Conservation (phyloP, 768 basidiomycete genomes). For the Thelephora ganbajun region DNA sequence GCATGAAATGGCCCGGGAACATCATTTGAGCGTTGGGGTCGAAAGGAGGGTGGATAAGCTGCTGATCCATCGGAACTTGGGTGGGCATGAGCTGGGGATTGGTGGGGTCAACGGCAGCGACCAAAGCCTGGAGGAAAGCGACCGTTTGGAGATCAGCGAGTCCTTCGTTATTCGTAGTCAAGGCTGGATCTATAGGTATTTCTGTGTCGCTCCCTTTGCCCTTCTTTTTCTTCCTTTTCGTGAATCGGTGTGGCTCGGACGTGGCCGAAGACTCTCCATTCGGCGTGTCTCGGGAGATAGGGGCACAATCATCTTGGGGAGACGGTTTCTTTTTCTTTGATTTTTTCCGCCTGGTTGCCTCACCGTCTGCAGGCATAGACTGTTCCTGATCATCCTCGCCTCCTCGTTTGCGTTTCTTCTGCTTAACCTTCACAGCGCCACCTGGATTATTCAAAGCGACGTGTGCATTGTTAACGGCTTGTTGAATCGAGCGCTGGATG, state of each 20-base stretch:
- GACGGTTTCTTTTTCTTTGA: slow-evolving; percentile 19
- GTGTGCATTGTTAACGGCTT: slow-evolving; percentile 32
- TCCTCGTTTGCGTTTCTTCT: slow-evolving; percentile 21
- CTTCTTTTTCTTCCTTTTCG: slow-evolving; percentile 21
- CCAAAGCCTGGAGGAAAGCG: slow-evolving; percentile 49
- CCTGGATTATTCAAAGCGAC: slow-evolving; percentile 19
- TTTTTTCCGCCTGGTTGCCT: slow-evolving; percentile 13
- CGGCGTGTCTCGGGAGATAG: slow-evolving; percentile 15
- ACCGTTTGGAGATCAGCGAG: slow-evolving; percentile 25
- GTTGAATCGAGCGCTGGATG: slow-evolving; percentile 36
- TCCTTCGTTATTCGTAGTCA: neutral
- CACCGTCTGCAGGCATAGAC: slow-evolving; percentile 6
- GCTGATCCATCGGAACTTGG: slow-evolving; percentile 18
- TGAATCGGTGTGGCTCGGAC: neutral
- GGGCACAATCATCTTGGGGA: slow-evolving; percentile 1
- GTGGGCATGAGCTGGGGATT: slow-evolving; percentile 18
- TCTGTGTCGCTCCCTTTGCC: slow-evolving; percentile 19
- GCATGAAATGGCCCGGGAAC: slow-evolving; percentile 14
- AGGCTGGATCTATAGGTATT: slow-evolving; percentile 1
- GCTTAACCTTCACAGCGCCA: slow-evolving; percentile 15
- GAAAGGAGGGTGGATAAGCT: slow-evolving; percentile 12
- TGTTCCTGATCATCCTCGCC: slow-evolving; percentile 7
- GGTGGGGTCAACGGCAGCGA: slow-evolving; percentile 35
- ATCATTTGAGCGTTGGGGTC: slow-evolving; percentile 16
- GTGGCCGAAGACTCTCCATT: slow-evolving; percentile 9